These are phyloP conservation scores for Pisolithus albus DNA, from an alignment of 768 basidiomycete species.

Conservation along the genomic window DNA sequence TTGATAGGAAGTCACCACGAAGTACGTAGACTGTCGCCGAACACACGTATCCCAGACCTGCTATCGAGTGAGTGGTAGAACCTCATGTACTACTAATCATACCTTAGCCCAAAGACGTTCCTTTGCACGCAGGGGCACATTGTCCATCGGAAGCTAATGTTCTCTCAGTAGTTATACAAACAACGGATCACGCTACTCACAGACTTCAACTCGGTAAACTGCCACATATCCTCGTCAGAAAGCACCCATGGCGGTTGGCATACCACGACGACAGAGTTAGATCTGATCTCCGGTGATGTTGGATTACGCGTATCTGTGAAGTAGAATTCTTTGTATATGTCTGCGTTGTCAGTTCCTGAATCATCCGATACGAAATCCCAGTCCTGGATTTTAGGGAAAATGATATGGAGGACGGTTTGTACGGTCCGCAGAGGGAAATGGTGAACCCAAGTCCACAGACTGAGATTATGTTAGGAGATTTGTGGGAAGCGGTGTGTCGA, in stretches of 20 bases:
- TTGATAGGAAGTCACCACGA: constrained; percentile 53
- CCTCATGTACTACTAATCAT: not conserved
- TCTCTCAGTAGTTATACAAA: not conserved
- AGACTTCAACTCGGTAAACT: constrained; percentile 39
- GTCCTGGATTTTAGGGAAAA: constrained; percentile 34
- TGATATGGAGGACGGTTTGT: constrained; percentile 36
- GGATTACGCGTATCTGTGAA: constrained; percentile 29
- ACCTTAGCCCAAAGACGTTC: constrained; percentile 62
- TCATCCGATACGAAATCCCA: constrained; percentile 38
- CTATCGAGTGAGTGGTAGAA: constrained; percentile 6
- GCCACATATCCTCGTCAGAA: constrained; percentile 44
- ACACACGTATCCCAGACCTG: constrained; percentile 50
- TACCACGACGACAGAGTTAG: constrained; percentile 41
- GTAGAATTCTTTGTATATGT: constrained; percentile 40
- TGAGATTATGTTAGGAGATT: constrained; percentile 5
- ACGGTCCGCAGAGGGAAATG: constrained; percentile 28
- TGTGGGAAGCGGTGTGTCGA: not conserved
- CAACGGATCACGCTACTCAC: constrained; percentile 8
- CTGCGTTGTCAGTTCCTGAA: constrained; percentile 29
- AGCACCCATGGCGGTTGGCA: constrained; percentile 58
- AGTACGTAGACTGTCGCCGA: constrained; percentile 42
- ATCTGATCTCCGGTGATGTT: constrained; percentile 21
- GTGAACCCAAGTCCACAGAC: constrained; percentile 27
- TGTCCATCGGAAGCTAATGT: constrained; percentile 21
- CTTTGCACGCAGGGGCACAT: constrained; percentile 40